Conservation (phyloP, 441 rosid genomes). For the Lepidium campestre region DNA sequence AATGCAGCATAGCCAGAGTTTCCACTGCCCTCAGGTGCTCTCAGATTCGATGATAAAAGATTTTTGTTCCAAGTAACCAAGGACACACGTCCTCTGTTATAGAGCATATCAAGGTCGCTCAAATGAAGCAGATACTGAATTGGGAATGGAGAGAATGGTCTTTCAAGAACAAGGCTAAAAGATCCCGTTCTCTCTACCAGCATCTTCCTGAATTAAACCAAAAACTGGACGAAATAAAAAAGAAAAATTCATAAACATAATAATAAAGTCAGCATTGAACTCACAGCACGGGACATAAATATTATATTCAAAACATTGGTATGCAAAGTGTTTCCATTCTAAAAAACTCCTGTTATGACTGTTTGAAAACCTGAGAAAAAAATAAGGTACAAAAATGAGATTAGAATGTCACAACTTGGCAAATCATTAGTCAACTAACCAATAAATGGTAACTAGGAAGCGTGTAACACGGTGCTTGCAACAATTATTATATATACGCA, state of each 20-base stretch:
- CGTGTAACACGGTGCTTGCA: not conserved
- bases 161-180: slow-evolving; percentile 77
- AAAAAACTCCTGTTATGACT: not conserved
- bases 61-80: slow-evolving; percentile 65
- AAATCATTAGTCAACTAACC: not conserved
- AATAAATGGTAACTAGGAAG: not conserved
- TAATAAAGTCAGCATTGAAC: not conserved
- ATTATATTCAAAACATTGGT: not conserved
- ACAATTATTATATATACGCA: not conserved
- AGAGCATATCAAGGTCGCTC: slow-evolving; percentile 55
- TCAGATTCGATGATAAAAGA: slow-evolving; percentile 49
- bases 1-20: slow-evolving; percentile 72
- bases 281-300: not conserved
- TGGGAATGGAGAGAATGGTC: slow-evolving; percentile 81
- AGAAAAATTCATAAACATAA: slow-evolving; percentile 28
- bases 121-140: slow-evolving; percentile 48
- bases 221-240: slow-evolving; percentile 36
- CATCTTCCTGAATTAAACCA: slow-evolving; percentile 60
- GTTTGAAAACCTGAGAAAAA: not conserved
- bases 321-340: not conserved
- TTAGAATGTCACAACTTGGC: not conserved
- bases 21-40: slow-evolving; percentile 44
- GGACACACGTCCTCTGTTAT: slow-evolving; percentile 73
- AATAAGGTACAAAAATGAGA: not conserved
- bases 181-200: slow-evolving; percentile 50